Conservation (phyloP, 2,329 filamentous ascomycete species). For the Fusarium siculi region DNA sequence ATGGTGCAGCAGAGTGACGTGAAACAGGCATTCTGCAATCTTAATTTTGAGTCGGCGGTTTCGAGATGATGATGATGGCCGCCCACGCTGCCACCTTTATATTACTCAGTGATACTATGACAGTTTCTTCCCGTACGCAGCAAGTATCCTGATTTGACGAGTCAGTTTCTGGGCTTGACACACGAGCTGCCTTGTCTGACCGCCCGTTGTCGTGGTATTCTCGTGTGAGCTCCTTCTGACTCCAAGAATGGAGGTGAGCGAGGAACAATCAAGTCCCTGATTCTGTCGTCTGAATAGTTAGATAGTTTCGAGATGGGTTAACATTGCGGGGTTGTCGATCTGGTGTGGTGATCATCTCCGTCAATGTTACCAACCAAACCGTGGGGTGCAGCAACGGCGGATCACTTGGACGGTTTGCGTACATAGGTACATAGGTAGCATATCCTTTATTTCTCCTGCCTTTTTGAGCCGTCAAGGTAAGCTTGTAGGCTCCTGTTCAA, state of each 20-base stretch:
- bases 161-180: not conserved
- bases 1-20: constrained; percentile 3
- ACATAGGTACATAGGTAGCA: not conserved
- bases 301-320: constrained; percentile 8
- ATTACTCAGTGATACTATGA: not conserved
- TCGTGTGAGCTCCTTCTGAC: not conserved
- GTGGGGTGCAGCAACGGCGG: constrained; percentile 35
- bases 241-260: not conserved
- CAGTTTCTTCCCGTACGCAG: not conserved
- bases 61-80: not conserved
- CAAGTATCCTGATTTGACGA: constrained; percentile 1
- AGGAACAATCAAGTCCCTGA: not conserved
- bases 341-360: constrained; percentile 36
- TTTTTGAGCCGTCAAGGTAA: not conserved
- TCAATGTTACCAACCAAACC: constrained; percentile 31
- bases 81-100: not conserved
- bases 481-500: no score
- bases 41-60: not conserved
- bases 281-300: not conserved
- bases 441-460: not conserved
- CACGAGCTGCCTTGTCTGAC: not conserved
- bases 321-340: constrained; percentile 43
- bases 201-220: not conserved
- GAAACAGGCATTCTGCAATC: constrained; percentile 1
- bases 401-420: constrained; percentile 17